These are phyloP conservation scores for Trichophaea hybrida DNA, from an alignment of 2,329 filamentous ascomycete species.

Conservation along the genomic window DNA sequence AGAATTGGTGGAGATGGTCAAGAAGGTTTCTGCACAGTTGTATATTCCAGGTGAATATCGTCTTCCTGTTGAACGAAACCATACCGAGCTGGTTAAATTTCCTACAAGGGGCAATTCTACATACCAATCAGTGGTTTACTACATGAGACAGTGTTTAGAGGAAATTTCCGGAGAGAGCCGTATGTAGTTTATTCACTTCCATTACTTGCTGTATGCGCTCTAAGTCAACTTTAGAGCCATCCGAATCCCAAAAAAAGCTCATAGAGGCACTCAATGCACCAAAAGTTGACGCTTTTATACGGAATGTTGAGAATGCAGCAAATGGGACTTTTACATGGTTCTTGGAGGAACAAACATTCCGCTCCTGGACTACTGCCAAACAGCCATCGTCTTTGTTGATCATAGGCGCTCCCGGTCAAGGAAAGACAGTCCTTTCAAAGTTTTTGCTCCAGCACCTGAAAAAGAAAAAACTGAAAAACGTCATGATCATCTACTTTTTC, in stretches of 20 bases:
- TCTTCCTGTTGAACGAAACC: too few relatives aligned
- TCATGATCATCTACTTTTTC: background rate
- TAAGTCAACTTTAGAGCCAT: background rate
- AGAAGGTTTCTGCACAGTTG: too few relatives aligned
- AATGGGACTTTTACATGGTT: background rate
- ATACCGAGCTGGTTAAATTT: too few relatives aligned
- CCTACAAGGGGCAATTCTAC: too few relatives aligned
- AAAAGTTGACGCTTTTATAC: background rate
- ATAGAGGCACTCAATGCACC: background rate
- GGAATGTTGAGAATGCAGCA: background rate
- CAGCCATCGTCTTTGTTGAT: background rate
- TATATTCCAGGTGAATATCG: too few relatives aligned
- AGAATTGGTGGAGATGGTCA: too few relatives aligned
- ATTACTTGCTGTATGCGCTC: background rate
- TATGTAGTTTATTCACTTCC: background rate
- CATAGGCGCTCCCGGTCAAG: background rate
- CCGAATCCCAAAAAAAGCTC: background rate
- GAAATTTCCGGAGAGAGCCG: background rate
- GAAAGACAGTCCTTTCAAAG: background rate
- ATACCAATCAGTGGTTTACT: too few relatives aligned
- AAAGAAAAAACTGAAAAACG: background rate
- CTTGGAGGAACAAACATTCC: background rate
- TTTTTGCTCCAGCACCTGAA: background rate
- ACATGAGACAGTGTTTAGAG: background rate
- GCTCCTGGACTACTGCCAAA: background rate